phyloP scores from a whole-genome alignment of 257 asterid species.

The Cruciata laevipes region DNA sequence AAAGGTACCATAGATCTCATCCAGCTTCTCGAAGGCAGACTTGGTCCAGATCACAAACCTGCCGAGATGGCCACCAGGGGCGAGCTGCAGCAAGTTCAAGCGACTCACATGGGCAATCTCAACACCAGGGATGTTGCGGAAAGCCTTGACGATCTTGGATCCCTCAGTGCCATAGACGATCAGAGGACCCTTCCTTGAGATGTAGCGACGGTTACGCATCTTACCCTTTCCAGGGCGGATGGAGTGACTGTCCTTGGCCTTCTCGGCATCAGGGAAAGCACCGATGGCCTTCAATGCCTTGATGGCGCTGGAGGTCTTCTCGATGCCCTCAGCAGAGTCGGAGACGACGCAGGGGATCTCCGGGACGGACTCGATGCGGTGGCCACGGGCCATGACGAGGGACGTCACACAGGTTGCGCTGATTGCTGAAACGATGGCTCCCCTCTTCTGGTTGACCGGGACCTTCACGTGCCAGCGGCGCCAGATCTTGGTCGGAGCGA shows the following conservation, averaged over 20 bases:
- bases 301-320: conserved; percentile 64
- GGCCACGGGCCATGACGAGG: conserved; percentile 70
- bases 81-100: conserved; percentile 55
- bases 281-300: conserved; percentile 57
- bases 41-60: conserved; percentile 76
- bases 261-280: conserved; percentile 62
- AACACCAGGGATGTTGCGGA: conserved; percentile 71
- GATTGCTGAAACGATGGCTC: conserved; percentile 67
- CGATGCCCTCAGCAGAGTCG: conserved; percentile 56
- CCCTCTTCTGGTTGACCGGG: conserved; percentile 65
- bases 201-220: conserved; percentile 64
- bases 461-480: conserved; percentile 64
- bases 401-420: conserved; percentile 74
- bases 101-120: conserved; percentile 67
- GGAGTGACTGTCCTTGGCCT: conserved; percentile 60
- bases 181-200: conserved; percentile 72
- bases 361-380: conserved; percentile 57
- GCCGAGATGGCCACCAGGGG: conserved; percentile 85
- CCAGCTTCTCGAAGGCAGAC: conserved; percentile 69
- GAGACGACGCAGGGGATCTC: conserved; percentile 69
- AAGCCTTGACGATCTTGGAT: conserved; percentile 67
- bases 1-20: conserved; percentile 59
- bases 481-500: conserved; percentile 81
- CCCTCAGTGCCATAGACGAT: conserved; percentile 78
- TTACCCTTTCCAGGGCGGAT: conserved; percentile 77